Evolutionary conservation across 2,329 filamentous ascomycete genomes (phyloP), one percentile per base, ranked within the genome.

Genomic region (Stenocarpella maydis): DNA sequence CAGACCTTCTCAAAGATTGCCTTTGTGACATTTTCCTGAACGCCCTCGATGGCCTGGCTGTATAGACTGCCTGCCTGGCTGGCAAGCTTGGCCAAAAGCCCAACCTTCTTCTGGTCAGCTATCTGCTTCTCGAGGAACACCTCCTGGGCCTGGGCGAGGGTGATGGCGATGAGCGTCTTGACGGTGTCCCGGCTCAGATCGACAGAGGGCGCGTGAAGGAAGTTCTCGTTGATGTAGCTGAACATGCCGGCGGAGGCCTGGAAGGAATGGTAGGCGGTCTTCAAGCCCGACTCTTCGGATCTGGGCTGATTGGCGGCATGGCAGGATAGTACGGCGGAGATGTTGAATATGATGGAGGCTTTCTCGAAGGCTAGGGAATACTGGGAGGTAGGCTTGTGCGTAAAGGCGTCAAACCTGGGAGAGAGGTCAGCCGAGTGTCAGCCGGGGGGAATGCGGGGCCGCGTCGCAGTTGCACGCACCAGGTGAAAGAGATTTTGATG

Each of bases 151-250:
- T 99, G 96, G 1, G 95, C 97, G 67, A 99, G 88, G 87, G 94
- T 98, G 70, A 99, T 89, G 64, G 91, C 88, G 77, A 99, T 98
- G 73, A 99, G 82, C 0, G 94, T 94, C 82, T 98, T 98, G 76
- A 99, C 94, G 0, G 96, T 99, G 63, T 99, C 95, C 71, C 96
- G 86, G 79, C 95, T 98, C 58, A 99, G 82, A 77, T 99, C 96
- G n/a, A 93, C 95, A 10, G 95, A 98, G 0, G 97, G 96, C 1
- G 96, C 96, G 77, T 99, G 96, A 43, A 99, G 85, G 79, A 99
- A 99, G 82, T 99, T 99, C 82, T 99, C 96, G 81, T 99, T 99
- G 83, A 99, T 99, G 77, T 99, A 99, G 65, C 95, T 98, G 80
- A 98, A 99, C 96, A 99, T 99, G 83, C 96, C 96, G 12, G 96